A percentile compares a stretch with the other conserved stretches of the same genome.
phyloP scores from a whole-genome alignment of 805 yeast species.

The Candida pseudoglaebosa region DNA sequence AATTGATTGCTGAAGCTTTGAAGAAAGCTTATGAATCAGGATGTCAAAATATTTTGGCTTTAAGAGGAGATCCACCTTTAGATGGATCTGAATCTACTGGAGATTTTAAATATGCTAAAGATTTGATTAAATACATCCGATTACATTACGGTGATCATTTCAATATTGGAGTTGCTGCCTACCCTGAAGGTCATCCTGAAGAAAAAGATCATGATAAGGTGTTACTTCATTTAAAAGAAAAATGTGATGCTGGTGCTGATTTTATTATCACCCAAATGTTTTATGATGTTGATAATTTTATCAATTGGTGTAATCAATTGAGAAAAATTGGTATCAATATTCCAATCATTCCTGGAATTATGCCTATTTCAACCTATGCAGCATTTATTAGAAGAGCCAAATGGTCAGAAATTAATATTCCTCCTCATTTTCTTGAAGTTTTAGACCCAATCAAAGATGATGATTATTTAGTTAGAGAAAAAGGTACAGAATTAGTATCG shows the following conservation, averaged over 20 bases:
- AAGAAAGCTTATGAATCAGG: slow-evolving; percentile 84
- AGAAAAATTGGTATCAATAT: slow-evolving; percentile 69
- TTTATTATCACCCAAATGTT: slow-evolving; percentile 96
- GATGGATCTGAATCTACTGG: slow-evolving; percentile 71
- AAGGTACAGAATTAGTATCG: slow-evolving; percentile 77
- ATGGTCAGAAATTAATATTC: slow-evolving; percentile 87
- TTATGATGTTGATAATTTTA: slow-evolving; percentile 84
- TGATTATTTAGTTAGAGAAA: slow-evolving; percentile 80
- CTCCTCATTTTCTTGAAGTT: slow-evolving; percentile 62
- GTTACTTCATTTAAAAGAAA: slow-evolving; percentile 69
- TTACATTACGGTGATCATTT: slow-evolving; percentile 80
- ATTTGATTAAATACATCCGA: slow-evolving; percentile 74
- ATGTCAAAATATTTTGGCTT: slow-evolving; percentile 90
- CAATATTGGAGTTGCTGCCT: slow-evolving; percentile 94
- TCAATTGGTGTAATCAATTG: slow-evolving; percentile 73
- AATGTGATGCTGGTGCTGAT: slow-evolving; percentile 91
- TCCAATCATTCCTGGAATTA: slow-evolving; percentile 95
- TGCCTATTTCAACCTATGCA: slow-evolving; percentile 97
- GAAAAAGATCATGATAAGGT: slow-evolving; percentile 50
- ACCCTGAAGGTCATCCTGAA: slow-evolving; percentile 97
- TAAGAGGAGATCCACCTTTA: slow-evolving; percentile 93
- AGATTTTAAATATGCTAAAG: slow-evolving; percentile 87
- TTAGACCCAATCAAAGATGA: slow-evolving; percentile 86
- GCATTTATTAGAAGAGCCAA: slow-evolving; percentile 89
- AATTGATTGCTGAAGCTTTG: slow-evolving; percentile 78